Evolutionary conservation across 768 basidiomycete species (phyloP), one percentile per base, ranked within the genome.

Genomic region (Russula compacta): DNA sequence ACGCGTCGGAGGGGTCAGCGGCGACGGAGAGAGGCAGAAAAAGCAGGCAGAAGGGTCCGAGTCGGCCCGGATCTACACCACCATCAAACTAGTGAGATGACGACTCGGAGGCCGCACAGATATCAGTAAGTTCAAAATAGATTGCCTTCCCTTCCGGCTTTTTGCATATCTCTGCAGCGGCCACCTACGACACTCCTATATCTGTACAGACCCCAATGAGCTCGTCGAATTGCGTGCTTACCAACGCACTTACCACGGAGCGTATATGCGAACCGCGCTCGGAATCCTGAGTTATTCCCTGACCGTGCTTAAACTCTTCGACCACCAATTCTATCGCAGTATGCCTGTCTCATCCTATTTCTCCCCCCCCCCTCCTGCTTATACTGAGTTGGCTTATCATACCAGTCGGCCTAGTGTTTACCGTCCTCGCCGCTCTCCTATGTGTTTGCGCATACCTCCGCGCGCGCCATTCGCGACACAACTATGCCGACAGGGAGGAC

Each of bases 181-280:
- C 5, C 71, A 75, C 48, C 71, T 72, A 15, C 66, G 69, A n/a
- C 57, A 67, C 9, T 71, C 71, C 7, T 76, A 73, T 59, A 66
- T 67, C 38, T 69, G 73, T 2, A 50, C 70, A 43, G 76, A 76
- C 64, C 64, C 68, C 10, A 67, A 72, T 42, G 72, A 76, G 56
- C 70, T 73, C 53, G 83, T 83, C 24, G 90, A 93, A 69, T 72
- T 93, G 17, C 80, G 91, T 14, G 91, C 91, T 0, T 79, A 89
- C 33, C 84, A 89, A 65, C 79, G 91, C 44, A 93, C 91, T 0
- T 92, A 91, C 68, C 81, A 92, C 55, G 90, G 89, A 15, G 88
- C 90, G 14, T 92, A 92, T 72, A 79, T 78, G 42, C 83, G 90
- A 32, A 87, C 84, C 0, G 89, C 89, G 0, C 76, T 93, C 9